Evolutionary conservation across 495 filamentous ascomycete species (phyloP).

Genomic region (Apodospora peruviana): DNA sequence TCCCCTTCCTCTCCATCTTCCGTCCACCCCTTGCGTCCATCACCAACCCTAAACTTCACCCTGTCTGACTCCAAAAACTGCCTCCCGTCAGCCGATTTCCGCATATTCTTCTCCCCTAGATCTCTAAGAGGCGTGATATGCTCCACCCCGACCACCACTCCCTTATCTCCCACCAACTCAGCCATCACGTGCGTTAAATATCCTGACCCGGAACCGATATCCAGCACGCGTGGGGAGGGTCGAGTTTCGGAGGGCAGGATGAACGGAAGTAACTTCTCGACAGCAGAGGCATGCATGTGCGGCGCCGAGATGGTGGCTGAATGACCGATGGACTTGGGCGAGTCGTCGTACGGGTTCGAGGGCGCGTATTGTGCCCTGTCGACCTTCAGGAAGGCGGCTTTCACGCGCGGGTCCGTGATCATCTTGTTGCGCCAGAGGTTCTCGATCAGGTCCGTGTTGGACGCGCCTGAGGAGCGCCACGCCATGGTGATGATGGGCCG

Average conservation of each 20-base stretch:
- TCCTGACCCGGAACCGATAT: constrained; percentile 85
- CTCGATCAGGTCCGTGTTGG: constrained; percentile 71
- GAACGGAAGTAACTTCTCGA: constrained; percentile 61
- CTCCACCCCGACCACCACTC: constrained; percentile 77
- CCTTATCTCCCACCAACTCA: constrained; percentile 57
- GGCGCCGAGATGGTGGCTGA: constrained; percentile 89
- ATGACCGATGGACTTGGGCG: constrained; percentile 83
- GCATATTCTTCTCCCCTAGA: constrained; percentile 67
- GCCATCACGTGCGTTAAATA: constrained; percentile 90
- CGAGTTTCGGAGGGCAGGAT: constrained; percentile 41
- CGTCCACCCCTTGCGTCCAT: constrained; percentile 74
- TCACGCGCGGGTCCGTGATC: constrained; percentile 65
- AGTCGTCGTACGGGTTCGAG: constrained; percentile 71
- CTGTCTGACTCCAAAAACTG: constrained; percentile 52
- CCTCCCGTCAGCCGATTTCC: constrained; percentile 61
- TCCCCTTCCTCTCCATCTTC: constrained; percentile 33
- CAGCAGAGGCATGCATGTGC: constrained; percentile 89
- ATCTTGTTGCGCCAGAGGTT: constrained; percentile 69
- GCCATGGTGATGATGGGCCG: constrained; percentile 56
- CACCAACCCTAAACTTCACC: constrained; percentile 71
- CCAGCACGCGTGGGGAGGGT: constrained; percentile 53
- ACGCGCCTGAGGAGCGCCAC: constrained; percentile 76
- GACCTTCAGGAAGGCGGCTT: constrained; percentile 75
- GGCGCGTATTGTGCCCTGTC: constrained; percentile 83
- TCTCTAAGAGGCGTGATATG: constrained; percentile 77